These are phyloP conservation scores for Talaromyces proteolyticus DNA, from an alignment of 495 filamentous ascomycete species.

Conservation along the genomic window DNA sequence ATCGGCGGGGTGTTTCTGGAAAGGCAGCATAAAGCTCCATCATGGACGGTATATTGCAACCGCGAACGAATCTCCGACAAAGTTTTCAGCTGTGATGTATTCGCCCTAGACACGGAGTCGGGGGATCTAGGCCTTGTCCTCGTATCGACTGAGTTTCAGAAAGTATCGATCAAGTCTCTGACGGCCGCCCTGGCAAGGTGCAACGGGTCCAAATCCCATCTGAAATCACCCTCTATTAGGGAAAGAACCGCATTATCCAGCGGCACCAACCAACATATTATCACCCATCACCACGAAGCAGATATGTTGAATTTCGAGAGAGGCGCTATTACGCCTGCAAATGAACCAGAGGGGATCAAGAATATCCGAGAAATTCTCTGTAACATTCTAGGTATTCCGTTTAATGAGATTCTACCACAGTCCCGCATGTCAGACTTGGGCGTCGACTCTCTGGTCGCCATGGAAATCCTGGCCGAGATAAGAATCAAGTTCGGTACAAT, in stretches of 20 bases:
- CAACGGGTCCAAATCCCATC: background rate
- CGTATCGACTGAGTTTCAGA: background rate
- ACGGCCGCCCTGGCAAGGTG: background rate
- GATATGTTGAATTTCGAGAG: no score
- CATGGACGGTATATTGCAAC: conserved; percentile 12
- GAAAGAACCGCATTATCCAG: no score
- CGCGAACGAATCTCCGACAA: background rate
- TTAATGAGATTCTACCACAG: conserved; percentile 1
- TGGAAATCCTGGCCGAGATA: conserved; percentile 32
- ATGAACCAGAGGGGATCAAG: no score
- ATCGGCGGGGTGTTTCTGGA: background rate
- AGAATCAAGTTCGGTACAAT: conserved; percentile 11
- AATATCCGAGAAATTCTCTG: no score
- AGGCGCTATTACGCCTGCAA: no score
- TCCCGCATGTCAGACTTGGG: conserved; percentile 21
- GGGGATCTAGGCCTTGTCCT: background rate
- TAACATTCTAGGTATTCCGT: conserved; percentile 15
- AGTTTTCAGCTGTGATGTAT: conserved; percentile 19
- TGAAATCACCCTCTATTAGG: no score
- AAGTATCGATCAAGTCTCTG: background rate
- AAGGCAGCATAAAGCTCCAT: no score
- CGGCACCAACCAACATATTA: no score
- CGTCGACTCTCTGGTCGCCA: conserved; percentile 37
- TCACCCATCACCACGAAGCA: no score
- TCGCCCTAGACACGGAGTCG: conserved; percentile 13